These are phyloP conservation scores for Senecio squalidus DNA, from an alignment of 140 eudicot genomes.

Conservation along the genomic window DNA sequence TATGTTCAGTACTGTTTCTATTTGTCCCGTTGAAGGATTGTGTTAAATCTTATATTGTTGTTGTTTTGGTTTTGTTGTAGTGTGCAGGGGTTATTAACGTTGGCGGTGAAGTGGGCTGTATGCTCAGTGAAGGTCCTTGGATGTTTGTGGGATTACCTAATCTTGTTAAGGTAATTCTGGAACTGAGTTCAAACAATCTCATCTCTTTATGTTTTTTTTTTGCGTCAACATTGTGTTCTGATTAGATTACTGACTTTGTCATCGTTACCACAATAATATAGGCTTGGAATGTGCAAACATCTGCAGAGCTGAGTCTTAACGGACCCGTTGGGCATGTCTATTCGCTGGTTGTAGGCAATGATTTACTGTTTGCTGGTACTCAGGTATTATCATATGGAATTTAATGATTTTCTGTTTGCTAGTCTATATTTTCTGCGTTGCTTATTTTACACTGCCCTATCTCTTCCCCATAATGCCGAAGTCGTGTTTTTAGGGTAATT, in stretches of 20 bases:
- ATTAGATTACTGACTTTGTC: not conserved
- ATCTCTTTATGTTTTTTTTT: not conserved
- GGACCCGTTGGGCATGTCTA: slow-evolving; percentile 97
- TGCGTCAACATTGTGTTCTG: not conserved
- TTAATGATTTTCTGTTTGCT: no score
- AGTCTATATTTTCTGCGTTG: no score
- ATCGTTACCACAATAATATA: slow-evolving; percentile 15
- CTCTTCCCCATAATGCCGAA: no score
- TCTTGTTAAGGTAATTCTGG: slow-evolving; percentile 66
- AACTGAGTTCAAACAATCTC: not conserved
- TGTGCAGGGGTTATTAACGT: slow-evolving; percentile 61
- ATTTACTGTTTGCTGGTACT: slow-evolving; percentile 78
- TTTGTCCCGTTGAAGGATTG: not conserved
- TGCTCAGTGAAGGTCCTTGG: slow-evolving; percentile 99
- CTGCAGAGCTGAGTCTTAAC: slow-evolving; percentile 57
- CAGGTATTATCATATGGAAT: slow-evolving; percentile 47
- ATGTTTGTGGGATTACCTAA: slow-evolving; percentile 78
- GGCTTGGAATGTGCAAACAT: slow-evolving; percentile 92
- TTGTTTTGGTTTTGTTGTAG: slow-evolving; percentile 38
- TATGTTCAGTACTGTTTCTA: no score
- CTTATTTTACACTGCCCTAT: no score
- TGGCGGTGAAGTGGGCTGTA: slow-evolving; percentile 80
- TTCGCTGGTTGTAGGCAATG: slow-evolving; percentile 80
- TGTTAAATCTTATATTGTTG: slow-evolving; percentile 5
- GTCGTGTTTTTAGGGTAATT: no score